These are phyloP conservation scores for Solanum sejunctum DNA, from an alignment of 257 asterid genomes.

Conservation along the genomic window DNA sequence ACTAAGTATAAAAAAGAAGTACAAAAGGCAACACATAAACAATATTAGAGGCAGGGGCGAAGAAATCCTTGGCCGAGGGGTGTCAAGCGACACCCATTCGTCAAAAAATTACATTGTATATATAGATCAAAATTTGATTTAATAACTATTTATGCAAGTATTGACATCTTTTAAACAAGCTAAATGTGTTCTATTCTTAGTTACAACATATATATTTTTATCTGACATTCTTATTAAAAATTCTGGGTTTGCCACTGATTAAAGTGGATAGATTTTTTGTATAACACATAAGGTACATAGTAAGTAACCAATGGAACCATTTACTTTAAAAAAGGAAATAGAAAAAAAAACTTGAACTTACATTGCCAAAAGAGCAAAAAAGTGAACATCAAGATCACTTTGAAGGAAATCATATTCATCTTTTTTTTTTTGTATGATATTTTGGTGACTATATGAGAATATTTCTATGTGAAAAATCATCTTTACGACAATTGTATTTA, in stretches of 20 bases:
- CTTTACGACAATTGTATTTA: neutral
- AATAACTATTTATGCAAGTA: too few relatives aligned
- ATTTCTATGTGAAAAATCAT: neutral
- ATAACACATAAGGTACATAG: neutral
- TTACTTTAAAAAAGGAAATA: neutral
- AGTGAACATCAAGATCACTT: neutral
- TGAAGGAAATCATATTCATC: neutral
- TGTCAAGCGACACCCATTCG: too few relatives aligned
- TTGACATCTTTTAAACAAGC: too few relatives aligned
- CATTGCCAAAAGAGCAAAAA: neutral
- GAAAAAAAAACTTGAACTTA: neutral
- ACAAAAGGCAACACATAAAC: neutral
- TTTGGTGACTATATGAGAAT: neutral
- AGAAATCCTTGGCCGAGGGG: too few relatives aligned
- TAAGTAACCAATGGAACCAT: neutral
- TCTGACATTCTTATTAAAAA: too few relatives aligned
- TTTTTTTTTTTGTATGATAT: neutral
- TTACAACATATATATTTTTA: too few relatives aligned
- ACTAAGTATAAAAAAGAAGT: neutral
- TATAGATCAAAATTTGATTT: too few relatives aligned
- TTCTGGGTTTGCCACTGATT: too few relatives aligned
- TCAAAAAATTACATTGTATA: too few relatives aligned
- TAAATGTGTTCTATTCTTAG: too few relatives aligned
- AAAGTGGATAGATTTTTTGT: neutral
- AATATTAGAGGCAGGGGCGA: neutral